Conservation (phyloP, 2,329 filamentous ascomycete species). For the Boeremia exigua region DNA sequence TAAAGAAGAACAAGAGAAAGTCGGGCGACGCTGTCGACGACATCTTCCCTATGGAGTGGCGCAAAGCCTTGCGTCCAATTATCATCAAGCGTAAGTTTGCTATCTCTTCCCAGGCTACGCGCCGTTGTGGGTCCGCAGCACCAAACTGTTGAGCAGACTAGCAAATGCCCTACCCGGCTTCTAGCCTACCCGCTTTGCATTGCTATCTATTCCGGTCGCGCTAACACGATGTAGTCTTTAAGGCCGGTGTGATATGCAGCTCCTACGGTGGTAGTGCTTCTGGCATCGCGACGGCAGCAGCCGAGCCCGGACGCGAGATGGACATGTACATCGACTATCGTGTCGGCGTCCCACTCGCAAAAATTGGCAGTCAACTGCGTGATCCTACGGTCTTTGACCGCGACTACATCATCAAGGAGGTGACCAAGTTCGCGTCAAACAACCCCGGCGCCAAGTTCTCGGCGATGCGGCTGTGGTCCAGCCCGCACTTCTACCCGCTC, state of each 20-base stretch:
- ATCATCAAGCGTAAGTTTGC: conserved; percentile 46
- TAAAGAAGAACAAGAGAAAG: conserved; percentile 17
- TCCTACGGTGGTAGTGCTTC: conserved; percentile 36
- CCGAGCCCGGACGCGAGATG: conserved; percentile 45
- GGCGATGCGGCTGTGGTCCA: conserved; percentile 55
- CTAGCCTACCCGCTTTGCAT: not conserved
- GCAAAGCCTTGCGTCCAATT: conserved; percentile 49
- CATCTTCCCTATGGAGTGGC: conserved; percentile 50
- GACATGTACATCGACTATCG: conserved; percentile 57
- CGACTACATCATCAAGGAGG: conserved; percentile 40
- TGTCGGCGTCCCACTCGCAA: conserved; percentile 23
- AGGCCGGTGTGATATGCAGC: conserved; percentile 52
- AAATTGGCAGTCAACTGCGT: conserved; percentile 34
- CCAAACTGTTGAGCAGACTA: conserved; percentile 4
- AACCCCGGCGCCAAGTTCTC: conserved; percentile 49
- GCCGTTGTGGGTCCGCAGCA: not conserved
- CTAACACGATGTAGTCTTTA: conserved; percentile 48
- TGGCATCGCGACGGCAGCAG: conserved; percentile 49
- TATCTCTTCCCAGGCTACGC: not conserved
- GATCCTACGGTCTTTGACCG: conserved; percentile 44
- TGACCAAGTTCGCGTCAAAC: conserved; percentile 36
- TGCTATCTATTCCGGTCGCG: not conserved
- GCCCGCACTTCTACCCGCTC: conserved; percentile 58
- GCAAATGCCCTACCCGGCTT: not conserved
- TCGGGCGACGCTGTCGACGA: conserved; percentile 21